Conservation (phyloP, 225 moss, liverwort and hornwort species). For the Antitrichia curtipendula region DNA sequence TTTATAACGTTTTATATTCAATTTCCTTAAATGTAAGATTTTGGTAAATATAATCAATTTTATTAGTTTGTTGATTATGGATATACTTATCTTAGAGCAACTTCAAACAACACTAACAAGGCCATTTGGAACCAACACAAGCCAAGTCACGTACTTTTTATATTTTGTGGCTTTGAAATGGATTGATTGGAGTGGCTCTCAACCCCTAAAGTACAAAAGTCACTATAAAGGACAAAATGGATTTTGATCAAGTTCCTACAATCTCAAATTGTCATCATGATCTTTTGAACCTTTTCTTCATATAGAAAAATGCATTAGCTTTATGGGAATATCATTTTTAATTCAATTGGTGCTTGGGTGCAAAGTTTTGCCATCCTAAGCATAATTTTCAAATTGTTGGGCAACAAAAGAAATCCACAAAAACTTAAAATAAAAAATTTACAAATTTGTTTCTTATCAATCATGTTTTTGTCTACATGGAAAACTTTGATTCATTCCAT, state of each 20-base stretch:
- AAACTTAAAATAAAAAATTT: too few relatives aligned
- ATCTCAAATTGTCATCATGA: too few relatives aligned
- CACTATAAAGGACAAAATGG: fast-evolving
- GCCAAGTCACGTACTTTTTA: fast-evolving
- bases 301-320: too few relatives aligned
- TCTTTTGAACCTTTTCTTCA: too few relatives aligned
- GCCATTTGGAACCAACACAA: too few relatives aligned
- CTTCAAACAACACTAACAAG: too few relatives aligned
- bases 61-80: neutral
- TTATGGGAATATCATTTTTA: too few relatives aligned
- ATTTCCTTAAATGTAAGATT: neutral
- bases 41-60: neutral
- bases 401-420: too few relatives aligned
- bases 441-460: too few relatives aligned
- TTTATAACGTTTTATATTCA: neutral
- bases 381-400: fast-evolving
- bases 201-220: neutral
- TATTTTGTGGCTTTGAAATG: neutral
- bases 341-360: fast-evolving
- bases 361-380: neutral
- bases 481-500: neutral
- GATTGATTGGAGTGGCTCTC: fast-evolving
- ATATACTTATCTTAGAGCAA: too few relatives aligned
- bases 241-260: too few relatives aligned
- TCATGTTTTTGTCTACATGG: neutral